Base-by-base conservation (phyloP, 2,329 filamentous ascomycete genomes). In the Penicillium italicum region DNA sequence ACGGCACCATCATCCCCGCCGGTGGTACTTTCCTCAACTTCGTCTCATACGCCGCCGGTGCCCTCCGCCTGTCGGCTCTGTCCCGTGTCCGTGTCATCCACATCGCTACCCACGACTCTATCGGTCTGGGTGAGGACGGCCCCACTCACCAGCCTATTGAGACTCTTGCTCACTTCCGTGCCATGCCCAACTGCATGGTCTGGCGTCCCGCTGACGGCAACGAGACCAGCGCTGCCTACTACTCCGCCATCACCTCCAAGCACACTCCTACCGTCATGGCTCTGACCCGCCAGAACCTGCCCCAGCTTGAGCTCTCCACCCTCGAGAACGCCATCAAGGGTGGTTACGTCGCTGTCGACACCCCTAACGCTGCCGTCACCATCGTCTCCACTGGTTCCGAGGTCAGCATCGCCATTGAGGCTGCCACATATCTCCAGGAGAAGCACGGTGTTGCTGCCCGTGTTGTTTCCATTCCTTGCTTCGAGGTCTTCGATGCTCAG, bases 111-210 rank as follows among this genome's bases (percentile, higher is more conserved):
- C 93, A 97, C 85, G 93, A 97, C 84, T 97, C 93, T 64, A 99
- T 99, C 70, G 94, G 94, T 82, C 90, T 97, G 66, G 94, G 94
- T 79, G 94, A 99, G 82, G 94, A 99, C 73, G 94, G 94, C 62
- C 93, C 94, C 67, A 99, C 94, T 55, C 94, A 99, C 81, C 94
- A 99, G 85, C 94, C 94, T 76, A 96, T 99, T 68, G 94, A 99
- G 86, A 96, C 91, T 42, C 86, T 97, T 62, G 89, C 92, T 58
- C 94, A 97, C 81, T 97, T 97, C 91, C 93, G 94, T 76, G 94
- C 94, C 64, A 85, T 97, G 68, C 94, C 94, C 73, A 99, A 99
- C 88, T 90, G 89, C 83, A 96, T 97, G 90, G 93, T 97, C 70
- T 97, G 94, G 94, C 92, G 94, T 74, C 94, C 94, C 66, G 93